Percentiles rank a stretch among this genome's conserved stretches.
phyloP scores from a whole-genome alignment of 345 rosid genomes.

The Rubroshorea leprosula region DNA sequence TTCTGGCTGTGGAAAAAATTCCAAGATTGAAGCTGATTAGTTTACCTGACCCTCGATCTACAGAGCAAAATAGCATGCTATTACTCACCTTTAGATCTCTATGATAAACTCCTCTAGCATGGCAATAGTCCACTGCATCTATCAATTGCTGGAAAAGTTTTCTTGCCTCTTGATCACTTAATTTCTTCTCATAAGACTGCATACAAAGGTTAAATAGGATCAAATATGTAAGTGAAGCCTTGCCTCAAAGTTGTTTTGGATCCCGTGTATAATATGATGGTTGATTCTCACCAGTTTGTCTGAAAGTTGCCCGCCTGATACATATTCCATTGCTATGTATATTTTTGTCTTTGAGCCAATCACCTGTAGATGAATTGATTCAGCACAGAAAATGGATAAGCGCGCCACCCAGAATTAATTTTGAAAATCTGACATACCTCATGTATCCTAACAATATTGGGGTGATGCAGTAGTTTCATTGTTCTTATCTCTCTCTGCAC shows the following conservation, averaged over 20 bases:
- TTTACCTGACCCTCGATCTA: background rate
- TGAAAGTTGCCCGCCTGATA: slow-evolving; percentile 76
- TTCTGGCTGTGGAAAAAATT: slow-evolving; percentile 53
- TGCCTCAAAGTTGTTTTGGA: too few relatives aligned
- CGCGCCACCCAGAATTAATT: background rate
- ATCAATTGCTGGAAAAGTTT: slow-evolving; percentile 75
- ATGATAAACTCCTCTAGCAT: slow-evolving; percentile 79
- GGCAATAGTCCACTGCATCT: slow-evolving; percentile 83
- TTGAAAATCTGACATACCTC: slow-evolving; percentile 44
- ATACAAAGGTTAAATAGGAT: background rate
- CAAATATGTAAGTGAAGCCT: background rate
- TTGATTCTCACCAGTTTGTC: slow-evolving; percentile 58
- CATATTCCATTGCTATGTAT: slow-evolving; percentile 82
- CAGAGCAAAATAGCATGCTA: background rate
- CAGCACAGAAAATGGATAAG: background rate
- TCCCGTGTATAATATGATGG: background rate
- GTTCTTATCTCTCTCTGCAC: slow-evolving; percentile 77
- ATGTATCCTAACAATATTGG: slow-evolving; percentile 65
- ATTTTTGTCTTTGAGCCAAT: slow-evolving; percentile 84
- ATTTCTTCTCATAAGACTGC: slow-evolving; percentile 47
- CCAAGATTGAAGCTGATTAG: background rate
- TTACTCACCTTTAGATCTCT: slow-evolving; percentile 77
- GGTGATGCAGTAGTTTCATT: slow-evolving; percentile 87
- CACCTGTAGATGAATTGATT: slow-evolving; percentile 37
- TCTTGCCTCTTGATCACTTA: slow-evolving; percentile 70